Base-by-base conservation (phyloP, 164 flowering plant genomes). In the Aristolochia californica region DNA sequence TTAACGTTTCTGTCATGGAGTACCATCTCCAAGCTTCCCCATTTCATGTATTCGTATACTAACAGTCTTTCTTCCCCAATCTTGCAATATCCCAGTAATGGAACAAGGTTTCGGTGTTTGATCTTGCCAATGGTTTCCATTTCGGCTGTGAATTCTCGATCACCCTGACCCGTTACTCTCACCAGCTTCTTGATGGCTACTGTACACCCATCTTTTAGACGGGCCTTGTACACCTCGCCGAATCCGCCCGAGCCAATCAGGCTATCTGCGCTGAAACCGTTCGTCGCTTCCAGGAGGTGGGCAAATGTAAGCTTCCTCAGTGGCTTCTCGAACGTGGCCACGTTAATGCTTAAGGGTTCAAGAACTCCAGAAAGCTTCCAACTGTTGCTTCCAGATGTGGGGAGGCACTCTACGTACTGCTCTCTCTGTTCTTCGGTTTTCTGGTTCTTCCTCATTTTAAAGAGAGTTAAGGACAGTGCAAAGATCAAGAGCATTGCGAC, bases 201-300 rank as follows among this genome's bases (percentile, higher is more conserved):
- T 5, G 75, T 71, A 47, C 74, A 71, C 17, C 96, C 98, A 58
- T 91, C 98, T 54, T 40, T 81, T 59, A 91, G 60, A 34, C 72
- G 83, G 11, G 96, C 98, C 69, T 81, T 85, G 79, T 84, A 91
- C 14, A 90, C 97, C 62, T 87, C 95, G 5, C 97, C 97, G 58
- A 87, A 90, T 40, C 90, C 95, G 5, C 91, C 95, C n/a, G 85
- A 67, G 5, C 95, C 95, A 30, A 88, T 86, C 68, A 85, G 51
- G 64, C 83, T 88, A 12, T 81, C 83, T 2, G 83, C 73, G 28
- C 89, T 82, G 73, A 91, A 91, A 16, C 95, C 95, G 45, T 90
- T 85, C 4, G 97, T 90, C 47, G 95, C 97, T 67, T 83, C 93
- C 0, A 88, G 85, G 14, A 91, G 74, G 62, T 91, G 84, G 1